A percentile compares a stretch with the other conserved stretches of the same genome.
These are phyloP conservation scores for Neospora caninum DNA, from an alignment of 169 alveolate species.

Conservation along the genomic window DNA sequence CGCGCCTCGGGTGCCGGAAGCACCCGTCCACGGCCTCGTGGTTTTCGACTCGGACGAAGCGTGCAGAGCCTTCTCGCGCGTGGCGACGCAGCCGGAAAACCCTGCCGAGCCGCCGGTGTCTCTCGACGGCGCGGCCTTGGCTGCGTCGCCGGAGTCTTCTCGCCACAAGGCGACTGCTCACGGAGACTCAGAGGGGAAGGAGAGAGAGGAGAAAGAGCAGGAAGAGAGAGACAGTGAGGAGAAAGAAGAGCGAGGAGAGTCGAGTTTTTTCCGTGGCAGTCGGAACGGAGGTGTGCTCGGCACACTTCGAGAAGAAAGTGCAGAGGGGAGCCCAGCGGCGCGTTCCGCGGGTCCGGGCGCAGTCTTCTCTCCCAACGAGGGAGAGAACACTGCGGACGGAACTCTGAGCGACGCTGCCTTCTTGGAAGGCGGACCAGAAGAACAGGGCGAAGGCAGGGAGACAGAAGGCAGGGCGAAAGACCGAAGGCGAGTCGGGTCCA, in stretches of 20 bases:
- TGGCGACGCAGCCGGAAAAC: neutral
- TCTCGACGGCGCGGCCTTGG: no score
- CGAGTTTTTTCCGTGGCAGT: no score
- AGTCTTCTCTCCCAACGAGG: no score
- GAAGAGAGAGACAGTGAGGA: neutral
- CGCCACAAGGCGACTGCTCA: neutral
- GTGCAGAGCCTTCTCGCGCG: neutral
- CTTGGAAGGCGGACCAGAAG: no score
- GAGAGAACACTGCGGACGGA: no score
- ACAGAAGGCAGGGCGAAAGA: no score
- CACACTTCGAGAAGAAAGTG: neutral
- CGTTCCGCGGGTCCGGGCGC: no score
- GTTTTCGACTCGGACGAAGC: neutral
- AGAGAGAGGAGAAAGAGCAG: no score
- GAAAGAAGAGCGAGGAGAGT: neutral
- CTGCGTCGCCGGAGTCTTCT: no score
- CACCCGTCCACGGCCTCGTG: neutral
- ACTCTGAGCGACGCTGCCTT: no score
- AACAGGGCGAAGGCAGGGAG: no score
- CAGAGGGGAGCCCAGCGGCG: neutral
- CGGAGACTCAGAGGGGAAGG: neutral
- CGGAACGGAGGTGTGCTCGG: no score
- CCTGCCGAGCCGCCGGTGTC: neutral
- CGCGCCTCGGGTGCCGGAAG: neutral
- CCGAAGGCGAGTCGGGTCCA: neutral